Evolutionary conservation across 805 yeast species (phyloP).

Genomic region (Saturnispora diversa): DNA sequence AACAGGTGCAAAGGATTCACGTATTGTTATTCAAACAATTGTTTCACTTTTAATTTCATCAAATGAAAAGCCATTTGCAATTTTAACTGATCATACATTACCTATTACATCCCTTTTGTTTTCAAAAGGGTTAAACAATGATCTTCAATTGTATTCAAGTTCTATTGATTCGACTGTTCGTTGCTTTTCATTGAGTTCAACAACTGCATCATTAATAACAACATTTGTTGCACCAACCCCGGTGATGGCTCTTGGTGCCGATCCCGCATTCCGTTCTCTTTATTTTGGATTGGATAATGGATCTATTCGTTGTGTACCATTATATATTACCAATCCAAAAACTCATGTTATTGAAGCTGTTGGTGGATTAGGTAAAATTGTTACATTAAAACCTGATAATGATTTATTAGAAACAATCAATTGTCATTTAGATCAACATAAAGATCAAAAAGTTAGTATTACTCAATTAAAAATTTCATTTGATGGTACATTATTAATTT

Average conservation of each 20-base stretch:
- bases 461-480: conserved; percentile 52
- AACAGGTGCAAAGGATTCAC: conserved; percentile 75
- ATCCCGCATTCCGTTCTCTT: conserved; percentile 70
- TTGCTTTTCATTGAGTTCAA: conserved; percentile 45
- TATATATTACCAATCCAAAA: conserved; percentile 35
- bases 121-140: conserved; percentile 46
- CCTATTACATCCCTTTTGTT: conserved; percentile 36
- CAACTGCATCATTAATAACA: conserved; percentile 39
- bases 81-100: conserved; percentile 53
- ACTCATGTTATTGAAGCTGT: conserved; percentile 41
- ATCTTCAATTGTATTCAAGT: conserved; percentile 55
- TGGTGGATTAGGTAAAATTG: conserved; percentile 50
- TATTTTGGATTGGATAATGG: conserved; percentile 69
- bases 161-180: conserved; percentile 72
- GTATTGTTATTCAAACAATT: conserved; percentile 58
- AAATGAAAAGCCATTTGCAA: conserved; percentile 46
- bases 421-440: conserved; percentile 34
- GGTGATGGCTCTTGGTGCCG: conserved; percentile 52
- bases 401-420: conserved; percentile 44
- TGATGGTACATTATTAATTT: conserved; percentile 65
- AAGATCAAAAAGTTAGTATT: conserved; percentile 30
- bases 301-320: conserved; percentile 44
- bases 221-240: conserved; percentile 64
- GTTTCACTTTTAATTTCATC: conserved; percentile 25
- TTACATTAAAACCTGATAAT: conserved; percentile 43